Evolutionary conservation across 1,284 basidiomycete genomes (phyloP).

Genomic region (Naganishia sp.): DNA sequence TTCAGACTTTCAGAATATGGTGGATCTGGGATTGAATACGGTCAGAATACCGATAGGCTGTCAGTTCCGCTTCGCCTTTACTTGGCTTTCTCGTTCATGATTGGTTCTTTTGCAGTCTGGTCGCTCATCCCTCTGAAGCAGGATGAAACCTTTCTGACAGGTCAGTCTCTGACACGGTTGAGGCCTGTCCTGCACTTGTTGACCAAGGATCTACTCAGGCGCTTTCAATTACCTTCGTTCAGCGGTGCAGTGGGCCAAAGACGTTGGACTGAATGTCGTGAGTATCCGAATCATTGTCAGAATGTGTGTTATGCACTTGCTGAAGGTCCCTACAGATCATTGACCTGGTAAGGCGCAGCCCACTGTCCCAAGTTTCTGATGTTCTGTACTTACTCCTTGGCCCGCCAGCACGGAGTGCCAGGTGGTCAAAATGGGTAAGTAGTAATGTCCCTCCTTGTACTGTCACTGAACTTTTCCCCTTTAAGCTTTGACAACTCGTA

Average conservation of each 20-base stretch:
- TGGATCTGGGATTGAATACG: constrained; percentile 46
- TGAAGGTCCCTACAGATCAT: constrained; percentile 38
- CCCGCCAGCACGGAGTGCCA: constrained; percentile 67
- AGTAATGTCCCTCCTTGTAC: neutral
- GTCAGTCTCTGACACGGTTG: constrained; percentile 23
- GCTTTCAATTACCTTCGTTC: constrained; percentile 46
- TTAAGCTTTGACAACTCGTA: constrained; percentile 55
- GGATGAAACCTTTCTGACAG: constrained; percentile 45
- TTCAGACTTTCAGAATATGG: constrained; percentile 68
- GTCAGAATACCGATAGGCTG: constrained; percentile 52
- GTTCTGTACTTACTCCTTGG: too few relatives aligned
- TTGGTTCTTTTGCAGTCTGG: constrained; percentile 41
- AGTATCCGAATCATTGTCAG: neutral
- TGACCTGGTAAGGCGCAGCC: constrained; percentile 36
- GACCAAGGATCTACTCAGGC: constrained; percentile 31
- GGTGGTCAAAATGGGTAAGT: constrained; percentile 55
- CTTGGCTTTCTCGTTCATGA: neutral
- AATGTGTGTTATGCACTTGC: too few relatives aligned
- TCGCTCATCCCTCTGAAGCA: constrained; percentile 45
- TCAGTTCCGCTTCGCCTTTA: constrained; percentile 32
- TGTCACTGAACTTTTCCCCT: neutral
- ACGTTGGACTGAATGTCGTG: constrained; percentile 42
- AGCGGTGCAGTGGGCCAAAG: constrained; percentile 46
- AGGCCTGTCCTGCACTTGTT: neutral
- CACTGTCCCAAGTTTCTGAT: neutral